Conservation (phyloP, 108 stramenopile species). For the Pseudonitzschia multiseries region DNA sequence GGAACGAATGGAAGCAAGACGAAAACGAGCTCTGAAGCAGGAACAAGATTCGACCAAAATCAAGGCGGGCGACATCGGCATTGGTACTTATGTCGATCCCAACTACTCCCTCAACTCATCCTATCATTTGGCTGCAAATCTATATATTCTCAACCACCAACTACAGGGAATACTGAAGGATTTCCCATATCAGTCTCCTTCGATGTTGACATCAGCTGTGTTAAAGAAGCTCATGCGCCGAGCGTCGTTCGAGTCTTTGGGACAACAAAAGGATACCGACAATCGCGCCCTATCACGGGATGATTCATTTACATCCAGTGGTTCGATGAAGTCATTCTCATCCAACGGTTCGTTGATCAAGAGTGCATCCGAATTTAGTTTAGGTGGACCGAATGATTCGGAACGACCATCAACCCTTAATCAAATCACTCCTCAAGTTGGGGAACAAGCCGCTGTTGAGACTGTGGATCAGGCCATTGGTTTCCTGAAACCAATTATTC, state of each 20-base stretch:
- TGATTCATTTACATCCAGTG: conserved; percentile 59
- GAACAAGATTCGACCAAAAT: background rate
- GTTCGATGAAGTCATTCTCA: conserved; percentile 74
- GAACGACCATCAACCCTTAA: conserved; percentile 28
- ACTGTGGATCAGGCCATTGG: conserved; percentile 44
- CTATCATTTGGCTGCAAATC: conserved; percentile 76
- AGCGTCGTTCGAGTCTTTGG: conserved; percentile 84
- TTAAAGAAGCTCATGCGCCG: conserved; percentile 70
- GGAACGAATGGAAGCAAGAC: conserved; percentile 13
- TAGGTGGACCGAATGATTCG: conserved; percentile 14
- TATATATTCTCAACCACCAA: conserved; percentile 80
- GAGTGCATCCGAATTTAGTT: conserved; percentile 49
- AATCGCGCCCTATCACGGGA: conserved; percentile 38
- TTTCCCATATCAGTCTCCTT: conserved; percentile 31
- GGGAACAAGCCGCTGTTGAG: conserved; percentile 31
- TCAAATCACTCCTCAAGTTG: conserved; percentile 45
- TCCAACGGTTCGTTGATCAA: conserved; percentile 78
- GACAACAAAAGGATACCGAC: conserved; percentile 44
- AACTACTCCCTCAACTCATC: conserved; percentile 44
- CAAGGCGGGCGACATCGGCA: conserved; percentile 1
- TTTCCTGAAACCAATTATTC: conserved; percentile 46
- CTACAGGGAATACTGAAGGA: conserved; percentile 50
- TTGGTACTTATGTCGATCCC: conserved; percentile 19
- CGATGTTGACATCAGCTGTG: conserved; percentile 28
- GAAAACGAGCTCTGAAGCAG: conserved; percentile 9